Evolutionary conservation across 129 eudicot genomes (phyloP), one percentile per base, ranked within the genome.

Genomic region (Logfia minima): DNA sequence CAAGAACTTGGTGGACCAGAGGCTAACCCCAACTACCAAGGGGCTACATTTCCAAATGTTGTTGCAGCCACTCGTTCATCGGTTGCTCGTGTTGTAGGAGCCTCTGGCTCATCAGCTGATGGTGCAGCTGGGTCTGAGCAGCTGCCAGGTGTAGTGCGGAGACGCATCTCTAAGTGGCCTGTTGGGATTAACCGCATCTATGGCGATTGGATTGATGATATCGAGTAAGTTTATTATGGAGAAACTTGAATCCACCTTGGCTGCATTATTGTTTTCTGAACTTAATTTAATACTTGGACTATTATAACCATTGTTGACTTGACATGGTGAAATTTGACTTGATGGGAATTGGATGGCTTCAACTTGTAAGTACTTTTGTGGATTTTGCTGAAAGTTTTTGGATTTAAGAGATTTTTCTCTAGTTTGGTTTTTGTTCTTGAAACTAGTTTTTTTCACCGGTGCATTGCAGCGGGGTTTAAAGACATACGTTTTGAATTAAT

Each of bases 151-250:
- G 74, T 85, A 1, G 87, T 83, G 51, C 83, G 53, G 65, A 79
- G 84, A 59, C 75, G 86, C 37, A 14, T 56, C 53, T 86, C 96
- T 93, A 93, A 91, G 75, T 97, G 91, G 7, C 98, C 97, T 4
- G 81, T 89, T 64, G 89, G 87, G 75, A 91, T 87, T 56, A 94
- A 92, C 67, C 83, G 86, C 72, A 87, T 94, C 66, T 94, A 94
- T 59, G 98, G 98, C 3, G 98, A 94, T 56, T 94, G 98, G 98
- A 91, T 91, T 52, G 97, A 91, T 17, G 97, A 91, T 34, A 37
- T 80, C 18, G 84, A 90, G 35, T 85, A 76, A 73, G 32, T 28
- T 45, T 4, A 16, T 60, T 28, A 34, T 51, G 68, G 56, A 21
- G 3, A 74, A 61, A 29, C 48, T 35, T 22, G 24, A 8, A 24